Evolutionary conservation across 1,284 basidiomycete genomes (phyloP).

Genomic region (Austroboletus novae-zelandiae): DNA sequence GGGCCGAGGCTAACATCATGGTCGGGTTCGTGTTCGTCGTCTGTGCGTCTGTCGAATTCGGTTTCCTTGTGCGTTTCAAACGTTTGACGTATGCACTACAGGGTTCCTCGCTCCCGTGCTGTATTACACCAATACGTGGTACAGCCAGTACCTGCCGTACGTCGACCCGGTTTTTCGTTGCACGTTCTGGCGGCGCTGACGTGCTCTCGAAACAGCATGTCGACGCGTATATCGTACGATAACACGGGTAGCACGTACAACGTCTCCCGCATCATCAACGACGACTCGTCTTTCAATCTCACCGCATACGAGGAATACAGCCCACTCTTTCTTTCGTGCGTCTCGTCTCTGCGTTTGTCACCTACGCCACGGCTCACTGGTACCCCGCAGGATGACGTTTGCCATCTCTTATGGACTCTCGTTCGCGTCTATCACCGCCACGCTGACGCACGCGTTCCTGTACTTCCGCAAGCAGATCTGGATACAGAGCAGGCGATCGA

Average conservation of each 20-base stretch:
- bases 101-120: slow-evolving; percentile 67
- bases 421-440: slow-evolving; percentile 68
- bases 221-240: slow-evolving; percentile 54
- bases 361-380: not conserved
- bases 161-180: not conserved
- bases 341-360: not conserved
- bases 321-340: slow-evolving; percentile 76
- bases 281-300: slow-evolving; percentile 57
- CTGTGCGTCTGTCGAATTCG: slow-evolving; percentile 35
- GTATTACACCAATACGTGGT: slow-evolving; percentile 65
- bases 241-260: slow-evolving; percentile 70
- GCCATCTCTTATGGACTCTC: slow-evolving; percentile 67
- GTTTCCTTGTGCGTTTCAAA: not conserved
- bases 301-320: slow-evolving; percentile 76
- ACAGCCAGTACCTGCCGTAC: slow-evolving; percentile 54
- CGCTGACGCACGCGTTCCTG: slow-evolving; percentile 65
- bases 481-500: slow-evolving; percentile 48
- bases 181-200: not conserved
- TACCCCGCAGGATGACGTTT: slow-evolving; percentile 41
- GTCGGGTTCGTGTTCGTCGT: slow-evolving; percentile 77
- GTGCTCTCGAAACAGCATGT: slow-evolving; percentile 36
- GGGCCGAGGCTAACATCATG: slow-evolving; percentile 80
- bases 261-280: slow-evolving; percentile 60
- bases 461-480: slow-evolving; percentile 70
- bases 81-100: slow-evolving; percentile 8